Conservation (phyloP, 2,329 filamentous ascomycete genomes). For the Xylaria arbuscula region DNA sequence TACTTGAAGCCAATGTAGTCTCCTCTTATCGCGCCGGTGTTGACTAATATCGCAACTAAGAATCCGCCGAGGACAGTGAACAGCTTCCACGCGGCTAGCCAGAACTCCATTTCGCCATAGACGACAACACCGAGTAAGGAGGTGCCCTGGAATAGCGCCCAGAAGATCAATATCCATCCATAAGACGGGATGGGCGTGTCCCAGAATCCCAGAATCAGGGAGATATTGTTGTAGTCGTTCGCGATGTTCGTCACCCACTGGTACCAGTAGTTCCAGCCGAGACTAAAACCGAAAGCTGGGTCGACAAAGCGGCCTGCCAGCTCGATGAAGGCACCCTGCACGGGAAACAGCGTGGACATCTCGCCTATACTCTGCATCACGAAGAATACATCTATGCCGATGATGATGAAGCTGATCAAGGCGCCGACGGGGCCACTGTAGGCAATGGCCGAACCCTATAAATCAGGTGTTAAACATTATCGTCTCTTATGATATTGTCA, state of each 20-base stretch:
- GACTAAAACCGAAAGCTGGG: conserved; percentile 58
- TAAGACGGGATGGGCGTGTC: conserved; percentile 57
- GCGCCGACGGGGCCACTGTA: conserved; percentile 50
- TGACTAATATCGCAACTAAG: conserved; percentile 51
- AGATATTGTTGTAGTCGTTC: conserved; percentile 58
- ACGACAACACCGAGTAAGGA: conserved; percentile 51
- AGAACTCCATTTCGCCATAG: conserved; percentile 51
- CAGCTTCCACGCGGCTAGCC: conserved; percentile 51
- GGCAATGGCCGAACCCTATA: conserved; percentile 45
- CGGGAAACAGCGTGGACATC: conserved; percentile 64
- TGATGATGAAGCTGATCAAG: conserved; percentile 49
- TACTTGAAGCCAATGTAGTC: conserved; percentile 52
- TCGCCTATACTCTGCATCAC: conserved; percentile 67
- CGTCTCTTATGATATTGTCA: not conserved
- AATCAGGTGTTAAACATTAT: not conserved
- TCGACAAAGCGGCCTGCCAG: conserved; percentile 64
- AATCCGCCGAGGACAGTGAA: conserved; percentile 50
- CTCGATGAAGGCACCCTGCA: conserved; percentile 63
- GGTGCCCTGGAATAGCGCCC: conserved; percentile 56
- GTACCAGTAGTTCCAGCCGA: conserved; percentile 63
- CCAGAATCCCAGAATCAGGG: conserved; percentile 58
- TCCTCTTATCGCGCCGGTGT: conserved; percentile 52
- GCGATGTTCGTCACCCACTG: conserved; percentile 58
- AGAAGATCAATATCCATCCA: conserved; percentile 60
- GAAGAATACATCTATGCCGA: conserved; percentile 50